phyloP scores from a whole-genome alignment of 805 yeast genomes.

The Priceomyces castillae region DNA sequence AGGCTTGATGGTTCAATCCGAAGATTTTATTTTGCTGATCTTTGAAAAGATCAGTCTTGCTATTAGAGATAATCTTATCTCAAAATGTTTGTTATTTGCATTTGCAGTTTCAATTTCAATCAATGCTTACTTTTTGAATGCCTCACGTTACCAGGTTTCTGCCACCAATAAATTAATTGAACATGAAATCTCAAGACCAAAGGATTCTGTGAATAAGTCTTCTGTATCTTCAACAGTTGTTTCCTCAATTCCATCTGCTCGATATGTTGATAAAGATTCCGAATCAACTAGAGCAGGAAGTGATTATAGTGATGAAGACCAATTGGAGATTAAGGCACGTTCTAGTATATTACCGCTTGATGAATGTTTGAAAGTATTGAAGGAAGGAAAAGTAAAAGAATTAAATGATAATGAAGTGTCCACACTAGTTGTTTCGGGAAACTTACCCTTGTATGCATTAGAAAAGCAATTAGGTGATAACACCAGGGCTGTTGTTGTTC shows the following conservation, averaged over 20 bases:
- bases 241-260: constrained; percentile 3
- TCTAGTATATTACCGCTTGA: constrained; percentile 49
- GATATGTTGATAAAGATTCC: neutral
- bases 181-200: constrained; percentile 35
- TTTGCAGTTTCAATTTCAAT: constrained; percentile 74
- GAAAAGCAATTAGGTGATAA: constrained; percentile 89
- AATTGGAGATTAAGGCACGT: constrained; percentile 23
- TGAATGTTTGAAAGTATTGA: constrained; percentile 58
- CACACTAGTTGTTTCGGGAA: constrained; percentile 66
- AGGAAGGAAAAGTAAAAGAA: constrained; percentile 67
- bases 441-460: constrained; percentile 87
- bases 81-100: constrained; percentile 71
- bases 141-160: constrained; percentile 65
- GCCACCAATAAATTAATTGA: constrained; percentile 41
- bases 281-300: constrained; percentile 10
- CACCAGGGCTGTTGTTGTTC: constrained; percentile 87
- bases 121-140: constrained; percentile 82
- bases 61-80: constrained; percentile 74
- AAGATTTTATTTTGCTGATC: constrained; percentile 54
- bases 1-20: constrained; percentile 54
- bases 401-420: constrained; percentile 74
- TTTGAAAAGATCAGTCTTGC: constrained; percentile 60
- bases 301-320: constrained; percentile 28
- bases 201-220: constrained; percentile 4
- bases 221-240: constrained; percentile 6